Base-by-base conservation (phyloP, 305 asterid species). In the Fraxinus xanthoxyloides region DNA sequence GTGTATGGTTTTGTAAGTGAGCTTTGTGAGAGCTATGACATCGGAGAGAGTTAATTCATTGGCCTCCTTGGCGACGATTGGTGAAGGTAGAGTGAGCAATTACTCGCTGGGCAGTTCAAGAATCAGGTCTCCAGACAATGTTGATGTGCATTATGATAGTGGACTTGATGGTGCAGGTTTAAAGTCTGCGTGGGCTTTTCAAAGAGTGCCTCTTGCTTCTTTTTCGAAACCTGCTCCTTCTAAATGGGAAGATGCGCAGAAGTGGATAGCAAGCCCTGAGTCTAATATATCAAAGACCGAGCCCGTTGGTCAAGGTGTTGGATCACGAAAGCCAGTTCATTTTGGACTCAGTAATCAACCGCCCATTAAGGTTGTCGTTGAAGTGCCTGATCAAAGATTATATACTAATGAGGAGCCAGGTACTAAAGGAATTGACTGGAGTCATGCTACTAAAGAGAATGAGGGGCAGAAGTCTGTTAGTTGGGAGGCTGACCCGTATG, bases 191-290 rank as follows among this genome's bases (percentile, higher is more conserved):
- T 76, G 89, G 78, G 84, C 83, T 0, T 72, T 81, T 35, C 87
- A 86, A 30, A 84, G 85, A 40, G 79, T 79, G 40, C 84, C 89
- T n/a, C 81, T 85, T 72, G 85, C 83, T 24, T 92, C 95, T 28
- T 86, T 92, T 46, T 85, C 97, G 0, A 91, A 96, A 79, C 97
- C 97, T 3, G 87, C 92, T 88, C 82, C 99, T 3, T 95, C 99
- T 5, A 95, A 95, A 88, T 95, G 99, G 99, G 90, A 95, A 38
- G 98, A 94, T 79, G 99, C 98, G 1, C 97, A 95, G 93, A 94
- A 95, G 90, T 95, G 99, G 99, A 95, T 95, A 90, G 80, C 95
- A 89, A 79, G 87, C 86, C 91, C 91, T 13, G 85, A 86, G 26
- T 77, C 88, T 65, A 86, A 76, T 82, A 59, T 80, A 51, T 59